Base-by-base conservation (phyloP, 2,329 filamentous ascomycete genomes). In the Aspergillus viridinutans region DNA sequence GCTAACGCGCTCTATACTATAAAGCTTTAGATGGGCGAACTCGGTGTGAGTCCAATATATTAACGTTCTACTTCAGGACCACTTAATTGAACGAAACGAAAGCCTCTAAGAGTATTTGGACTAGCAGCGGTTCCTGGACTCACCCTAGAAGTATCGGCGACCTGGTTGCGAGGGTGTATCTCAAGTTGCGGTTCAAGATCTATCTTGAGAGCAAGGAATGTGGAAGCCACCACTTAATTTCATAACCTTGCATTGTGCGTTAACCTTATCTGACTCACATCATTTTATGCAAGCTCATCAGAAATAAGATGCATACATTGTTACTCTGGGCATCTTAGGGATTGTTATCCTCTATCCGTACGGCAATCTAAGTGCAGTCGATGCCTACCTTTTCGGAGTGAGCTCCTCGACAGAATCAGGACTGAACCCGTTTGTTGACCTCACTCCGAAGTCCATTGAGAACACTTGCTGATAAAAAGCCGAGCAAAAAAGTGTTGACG, bases 331-430 rank as follows among this genome's bases (percentile, higher is more conserved):
- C 21, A 61, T 78, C 35, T 49, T 77, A 17, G 70, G 67, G 20
- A 57, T 77, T 49, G 59, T 72, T 28, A 62, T 78, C 47, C 58
- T 79, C 21, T 73, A 69, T 47, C 74, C 74, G 1, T 67, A 72
- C 50, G 74, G 75, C 28, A 79, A 79, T 54, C 49, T 79, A 4
- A 58, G 60, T 3, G 75, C 74, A 0, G 69, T 81, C 21, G 80
- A 83, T 69, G 74, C 78, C 23, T 81, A 77, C 64, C 80, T 82
- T 66, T 78, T 82, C 40, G 79, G 79, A 17, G 75, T 73, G 57
- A 82, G 79, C 62, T 73, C 74, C 1, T 77, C 77, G 0, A 83
- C 80, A 4, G 78, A 80, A 60, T 81, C 80, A 0, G 81, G 81
- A 0, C 65, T 83, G 25, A 82, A 81, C 59, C 76, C 78, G 78